Percentiles rank a stretch among this genome's conserved stretches.
phyloP scores from a whole-genome alignment of 352 stramenopile species.

The Phytopythium sindhum region DNA sequence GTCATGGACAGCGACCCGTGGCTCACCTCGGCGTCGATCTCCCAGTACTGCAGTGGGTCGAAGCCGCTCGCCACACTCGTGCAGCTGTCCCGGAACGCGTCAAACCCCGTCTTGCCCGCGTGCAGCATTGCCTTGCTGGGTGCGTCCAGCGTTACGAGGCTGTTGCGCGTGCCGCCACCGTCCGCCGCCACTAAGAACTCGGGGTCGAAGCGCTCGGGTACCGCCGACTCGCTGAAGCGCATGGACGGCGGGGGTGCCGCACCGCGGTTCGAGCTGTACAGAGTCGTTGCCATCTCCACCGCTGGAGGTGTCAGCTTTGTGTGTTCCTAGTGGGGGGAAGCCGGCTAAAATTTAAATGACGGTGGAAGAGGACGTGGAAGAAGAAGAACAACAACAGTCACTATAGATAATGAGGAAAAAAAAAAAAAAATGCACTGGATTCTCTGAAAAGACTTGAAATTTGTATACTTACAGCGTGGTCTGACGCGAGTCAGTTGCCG shows the following conservation, averaged over 20 bases:
- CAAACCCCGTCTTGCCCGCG: slow-evolving; percentile 9
- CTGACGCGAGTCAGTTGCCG: neutral
- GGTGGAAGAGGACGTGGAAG: neutral
- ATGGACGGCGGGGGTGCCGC: slow-evolving; percentile 2
- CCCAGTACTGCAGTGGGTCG: slow-evolving; percentile 59
- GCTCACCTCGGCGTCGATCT: slow-evolving; percentile 28
- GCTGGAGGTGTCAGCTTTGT: neutral
- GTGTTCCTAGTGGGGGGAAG: neutral
- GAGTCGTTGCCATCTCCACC: neutral
- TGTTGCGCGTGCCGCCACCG: slow-evolving; percentile 53
- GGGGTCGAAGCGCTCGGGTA: slow-evolving; percentile 43
- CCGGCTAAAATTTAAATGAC: neutral
- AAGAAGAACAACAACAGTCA: no score
- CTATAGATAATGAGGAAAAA: no score
- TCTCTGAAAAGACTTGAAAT: neutral
- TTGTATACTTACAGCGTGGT: neutral
- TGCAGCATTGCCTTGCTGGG: slow-evolving; percentile 14
- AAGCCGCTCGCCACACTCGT: slow-evolving; percentile 65
- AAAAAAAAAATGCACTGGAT: neutral
- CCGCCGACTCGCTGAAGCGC: slow-evolving; percentile 51
- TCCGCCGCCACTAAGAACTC: slow-evolving; percentile 36
- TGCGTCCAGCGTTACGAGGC: slow-evolving; percentile 47
- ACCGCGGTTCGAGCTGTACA: neutral
- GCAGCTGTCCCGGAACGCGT: slow-evolving; percentile 45
- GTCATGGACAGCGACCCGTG: slow-evolving; percentile 27